These are phyloP conservation scores for Wallacemonas sp. DNA, from an alignment of 208 protist genomes.

Conservation along the genomic window DNA sequence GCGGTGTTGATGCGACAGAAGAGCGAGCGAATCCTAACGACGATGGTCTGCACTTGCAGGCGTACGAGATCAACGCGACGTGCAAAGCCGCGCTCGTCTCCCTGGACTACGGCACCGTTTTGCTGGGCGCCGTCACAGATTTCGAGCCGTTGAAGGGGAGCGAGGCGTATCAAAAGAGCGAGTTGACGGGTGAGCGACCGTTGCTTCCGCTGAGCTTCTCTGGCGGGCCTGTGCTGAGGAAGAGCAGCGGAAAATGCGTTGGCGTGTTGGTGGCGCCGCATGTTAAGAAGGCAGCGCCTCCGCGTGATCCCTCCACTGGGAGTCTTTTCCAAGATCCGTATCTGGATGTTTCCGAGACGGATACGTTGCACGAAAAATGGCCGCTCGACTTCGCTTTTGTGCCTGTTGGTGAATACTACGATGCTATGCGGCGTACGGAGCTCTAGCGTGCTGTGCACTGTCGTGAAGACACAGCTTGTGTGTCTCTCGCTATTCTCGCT, in stretches of 20 bases:
- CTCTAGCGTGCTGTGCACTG: constrained; percentile 25
- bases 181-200: constrained; percentile 1
- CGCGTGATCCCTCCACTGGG: constrained; percentile 40
- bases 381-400: constrained; percentile 77
- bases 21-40: constrained; percentile 84
- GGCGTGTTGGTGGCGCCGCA: constrained; percentile 77
- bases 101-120: constrained; percentile 84
- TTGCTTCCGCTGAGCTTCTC: constrained; percentile 76
- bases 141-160: neutral
- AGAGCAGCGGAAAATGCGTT: constrained; percentile 74
- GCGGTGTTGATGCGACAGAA: constrained; percentile 56
- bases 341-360: constrained; percentile 77
- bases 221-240: constrained; percentile 84
- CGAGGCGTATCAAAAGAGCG: neutral
- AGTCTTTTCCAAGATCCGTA: constrained; percentile 70
- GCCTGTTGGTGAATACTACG: constrained; percentile 75
- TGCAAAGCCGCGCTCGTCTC: constrained; percentile 77
- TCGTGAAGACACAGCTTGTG: no score
- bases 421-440: constrained; percentile 64
- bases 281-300: constrained; percentile 56
- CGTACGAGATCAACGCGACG: constrained; percentile 41
- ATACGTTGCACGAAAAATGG: constrained; percentile 43
- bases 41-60: constrained; percentile 52
- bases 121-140: constrained; percentile 54
- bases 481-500: no score